Evolutionary conservation across 2,329 filamentous ascomycete genomes (phyloP).

Genomic region (Aureobasidium namibiae): DNA sequence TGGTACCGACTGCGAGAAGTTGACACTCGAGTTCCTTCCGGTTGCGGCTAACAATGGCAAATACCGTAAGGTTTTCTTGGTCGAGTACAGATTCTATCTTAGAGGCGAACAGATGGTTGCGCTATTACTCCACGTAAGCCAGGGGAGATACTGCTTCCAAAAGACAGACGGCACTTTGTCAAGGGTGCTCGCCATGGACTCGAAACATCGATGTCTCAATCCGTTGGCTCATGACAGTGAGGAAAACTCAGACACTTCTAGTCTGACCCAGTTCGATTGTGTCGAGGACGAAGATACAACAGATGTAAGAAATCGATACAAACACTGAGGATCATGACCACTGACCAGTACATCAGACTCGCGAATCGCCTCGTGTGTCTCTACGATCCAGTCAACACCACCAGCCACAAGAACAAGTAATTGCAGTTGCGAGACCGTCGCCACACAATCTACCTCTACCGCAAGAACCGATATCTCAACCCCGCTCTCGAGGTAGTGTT

Average conservation of each 20-base stretch:
- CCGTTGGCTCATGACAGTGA: not conserved
- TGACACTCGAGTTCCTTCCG: not conserved
- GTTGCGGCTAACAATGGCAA: not conserved
- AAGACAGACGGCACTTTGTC: not conserved
- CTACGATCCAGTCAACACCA: not conserved
- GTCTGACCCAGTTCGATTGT: not conserved
- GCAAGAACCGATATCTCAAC: not conserved
- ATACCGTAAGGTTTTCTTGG: not conserved
- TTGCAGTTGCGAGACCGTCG: not conserved
- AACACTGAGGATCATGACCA: not conserved
- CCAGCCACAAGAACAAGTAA: not conserved
- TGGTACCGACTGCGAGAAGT: not conserved
- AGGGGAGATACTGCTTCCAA: not conserved
- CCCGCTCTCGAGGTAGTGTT: not conserved
- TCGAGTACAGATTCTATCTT: not conserved
- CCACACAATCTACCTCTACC: not conserved
- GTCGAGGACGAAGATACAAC: not conserved
- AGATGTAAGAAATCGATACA: not conserved
- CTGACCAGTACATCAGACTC: not conserved
- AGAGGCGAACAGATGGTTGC: not conserved
- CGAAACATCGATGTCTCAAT: not conserved
- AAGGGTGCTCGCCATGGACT: not conserved
- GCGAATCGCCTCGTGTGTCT: not conserved
- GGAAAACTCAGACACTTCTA: not conserved
- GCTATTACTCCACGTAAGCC: not conserved